Evolutionary conservation across 2,329 filamentous ascomycete genomes (phyloP).

Genomic region (Macrophomina tecta): DNA sequence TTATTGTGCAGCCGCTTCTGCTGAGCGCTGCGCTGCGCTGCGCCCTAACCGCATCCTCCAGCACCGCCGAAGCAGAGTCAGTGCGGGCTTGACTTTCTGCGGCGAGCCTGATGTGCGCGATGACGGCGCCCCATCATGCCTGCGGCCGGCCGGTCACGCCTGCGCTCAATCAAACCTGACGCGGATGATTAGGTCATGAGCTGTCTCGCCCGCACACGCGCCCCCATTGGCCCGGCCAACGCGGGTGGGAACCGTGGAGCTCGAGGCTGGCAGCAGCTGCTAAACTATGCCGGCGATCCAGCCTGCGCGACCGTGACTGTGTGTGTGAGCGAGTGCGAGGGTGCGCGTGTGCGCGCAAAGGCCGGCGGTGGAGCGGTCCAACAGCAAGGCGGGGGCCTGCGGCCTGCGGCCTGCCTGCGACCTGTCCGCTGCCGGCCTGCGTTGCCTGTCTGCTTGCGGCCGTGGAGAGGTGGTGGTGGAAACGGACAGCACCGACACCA

Average conservation of each 20-base stretch:
- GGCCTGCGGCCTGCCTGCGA: background rate
- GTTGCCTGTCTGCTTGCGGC: background rate
- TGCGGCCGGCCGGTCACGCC: conserved; percentile 21
- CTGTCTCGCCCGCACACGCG: conserved; percentile 9
- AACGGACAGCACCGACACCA: background rate
- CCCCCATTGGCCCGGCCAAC: conserved; percentile 7
- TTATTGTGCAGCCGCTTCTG: conserved; percentile 22
- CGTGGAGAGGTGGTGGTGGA: background rate
- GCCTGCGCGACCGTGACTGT: conserved; percentile 15
- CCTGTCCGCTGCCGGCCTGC: background rate
- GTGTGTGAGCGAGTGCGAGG: background rate
- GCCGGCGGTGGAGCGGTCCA: conserved; percentile 1
- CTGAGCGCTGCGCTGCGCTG: conserved; percentile 21
- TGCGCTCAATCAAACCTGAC: conserved; percentile 18
- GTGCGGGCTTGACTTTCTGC: conserved; percentile 24
- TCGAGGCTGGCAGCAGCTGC: conserved; percentile 15
- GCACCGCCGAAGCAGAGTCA: conserved; percentile 25
- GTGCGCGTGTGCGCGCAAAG: conserved; percentile 1
- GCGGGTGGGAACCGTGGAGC: conserved; percentile 17
- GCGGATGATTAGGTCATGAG: conserved; percentile 25
- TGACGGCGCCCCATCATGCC: conserved; percentile 23
- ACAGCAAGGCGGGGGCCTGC: background rate
- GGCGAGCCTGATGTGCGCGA: conserved; percentile 24
- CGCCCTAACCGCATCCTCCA: conserved; percentile 26
- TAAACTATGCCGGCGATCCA: conserved; percentile 22